Evolutionary conservation across 441 rosid genomes (phyloP).

Genomic region (Mallotus japonicus): DNA sequence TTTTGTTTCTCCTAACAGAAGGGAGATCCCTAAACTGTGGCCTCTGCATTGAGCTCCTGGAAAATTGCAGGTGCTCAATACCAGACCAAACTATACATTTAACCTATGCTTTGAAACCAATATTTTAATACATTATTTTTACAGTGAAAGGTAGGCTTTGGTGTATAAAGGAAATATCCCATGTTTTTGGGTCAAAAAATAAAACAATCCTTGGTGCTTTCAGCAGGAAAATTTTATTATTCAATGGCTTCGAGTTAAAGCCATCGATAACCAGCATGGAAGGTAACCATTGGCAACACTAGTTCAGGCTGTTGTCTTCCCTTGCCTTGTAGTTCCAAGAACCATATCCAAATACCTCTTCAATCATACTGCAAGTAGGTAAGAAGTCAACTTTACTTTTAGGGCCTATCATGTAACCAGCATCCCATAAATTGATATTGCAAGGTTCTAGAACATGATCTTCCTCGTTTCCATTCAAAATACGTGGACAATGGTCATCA

Average conservation of each 20-base stretch:
- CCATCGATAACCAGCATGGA: not conserved
- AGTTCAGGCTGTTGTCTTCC: conserved; percentile 31
- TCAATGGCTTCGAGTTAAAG: not conserved
- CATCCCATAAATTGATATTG: conserved; percentile 40
- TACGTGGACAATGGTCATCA: conserved; percentile 20
- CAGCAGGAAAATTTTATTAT: not conserved
- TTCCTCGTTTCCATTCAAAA: conserved; percentile 25
- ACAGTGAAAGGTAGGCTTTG: not conserved
- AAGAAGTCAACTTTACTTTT: conserved; percentile 38
- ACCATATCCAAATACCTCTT: conserved; percentile 51
- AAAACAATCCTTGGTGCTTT: not conserved
- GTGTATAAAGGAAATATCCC: not conserved
- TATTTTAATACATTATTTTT: not conserved
- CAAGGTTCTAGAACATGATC: conserved; percentile 31
- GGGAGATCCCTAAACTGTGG: not conserved
- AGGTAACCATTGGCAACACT: not conserved
- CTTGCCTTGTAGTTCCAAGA: conserved; percentile 29
- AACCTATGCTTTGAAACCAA: not conserved
- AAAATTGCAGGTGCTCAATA: not conserved
- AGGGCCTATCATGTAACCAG: conserved; percentile 31
- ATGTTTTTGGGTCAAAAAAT: not conserved
- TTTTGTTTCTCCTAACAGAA: not conserved
- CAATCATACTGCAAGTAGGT: conserved; percentile 51
- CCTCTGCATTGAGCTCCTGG: not conserved
- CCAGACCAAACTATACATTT: not conserved